Conservation (phyloP, 2,329 filamentous ascomycete genomes). For the Ceratocystiopsis brevicomis region DNA sequence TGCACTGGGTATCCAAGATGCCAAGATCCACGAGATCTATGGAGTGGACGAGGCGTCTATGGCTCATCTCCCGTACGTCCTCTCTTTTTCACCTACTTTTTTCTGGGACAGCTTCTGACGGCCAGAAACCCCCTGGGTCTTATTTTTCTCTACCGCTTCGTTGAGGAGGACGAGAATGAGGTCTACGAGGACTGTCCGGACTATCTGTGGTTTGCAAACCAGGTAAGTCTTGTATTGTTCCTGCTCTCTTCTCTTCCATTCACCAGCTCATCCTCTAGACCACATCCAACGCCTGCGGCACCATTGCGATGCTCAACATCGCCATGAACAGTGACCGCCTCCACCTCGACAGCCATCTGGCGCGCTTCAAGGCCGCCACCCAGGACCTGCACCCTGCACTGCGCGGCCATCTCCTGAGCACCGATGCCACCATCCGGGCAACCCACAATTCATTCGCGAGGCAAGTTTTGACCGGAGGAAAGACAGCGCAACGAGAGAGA, state of each 20-base stretch:
- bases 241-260: too few species aligned
- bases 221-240: slow-evolving; percentile 27
- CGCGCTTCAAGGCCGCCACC: slow-evolving; percentile 56
- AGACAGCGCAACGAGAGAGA: too few species aligned
- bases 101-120: too few species aligned
- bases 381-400: slow-evolving; percentile 47
- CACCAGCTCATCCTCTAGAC: slow-evolving; percentile 29
- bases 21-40: slow-evolving; percentile 61
- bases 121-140: slow-evolving; percentile 56
- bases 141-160: slow-evolving; percentile 70
- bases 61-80: slow-evolving; percentile 38
- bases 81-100: not conserved
- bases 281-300: slow-evolving; percentile 70
- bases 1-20: slow-evolving; percentile 54
- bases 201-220: slow-evolving; percentile 84
- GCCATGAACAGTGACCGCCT: slow-evolving; percentile 61
- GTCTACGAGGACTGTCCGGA: slow-evolving; percentile 35
- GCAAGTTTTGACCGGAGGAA: slow-evolving; percentile 17
- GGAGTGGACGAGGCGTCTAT: slow-evolving; percentile 49
- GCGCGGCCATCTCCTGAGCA: slow-evolving; percentile 56
- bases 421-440: slow-evolving; percentile 56
- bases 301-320: slow-evolving; percentile 83
- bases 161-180: slow-evolving; percentile 31
- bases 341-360: slow-evolving; percentile 50
- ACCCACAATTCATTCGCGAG: slow-evolving; percentile 79